phyloP scores from a whole-genome alignment of 306 rosid species.

The Prunus campanulata region DNA sequence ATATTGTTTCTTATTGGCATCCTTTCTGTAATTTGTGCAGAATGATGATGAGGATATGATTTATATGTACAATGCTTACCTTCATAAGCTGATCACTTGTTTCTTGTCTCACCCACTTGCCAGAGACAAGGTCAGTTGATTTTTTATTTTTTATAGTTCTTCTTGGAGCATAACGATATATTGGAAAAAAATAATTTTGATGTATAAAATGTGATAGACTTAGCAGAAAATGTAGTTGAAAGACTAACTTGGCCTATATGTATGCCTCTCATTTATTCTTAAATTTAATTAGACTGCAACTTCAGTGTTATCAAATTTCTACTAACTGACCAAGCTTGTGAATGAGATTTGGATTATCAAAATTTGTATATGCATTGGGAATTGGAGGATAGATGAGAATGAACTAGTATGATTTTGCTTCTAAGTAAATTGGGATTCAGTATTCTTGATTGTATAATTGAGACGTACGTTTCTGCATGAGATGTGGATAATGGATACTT shows the following conservation, averaged over 20 bases:
- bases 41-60: constrained; percentile 94
- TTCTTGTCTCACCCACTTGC: constrained; percentile 88
- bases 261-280: background rate
- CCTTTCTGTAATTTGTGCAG: constrained; percentile 41
- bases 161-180: background rate
- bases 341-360: background rate
- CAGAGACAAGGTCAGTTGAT: constrained; percentile 81
- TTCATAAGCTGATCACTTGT: constrained; percentile 84
- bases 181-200: background rate
- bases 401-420: background rate
- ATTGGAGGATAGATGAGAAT: background rate
- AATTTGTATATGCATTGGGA: background rate
- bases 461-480: background rate
- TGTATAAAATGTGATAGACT: background rate
- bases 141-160: background rate
- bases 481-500: background rate
- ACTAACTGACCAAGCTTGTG: constrained; percentile 5
- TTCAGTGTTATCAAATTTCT: background rate
- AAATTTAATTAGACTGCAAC: background rate
- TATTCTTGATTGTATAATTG: background rate
- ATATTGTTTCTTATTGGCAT: constrained; percentile 18
- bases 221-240: background rate
- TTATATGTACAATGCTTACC: constrained; percentile 91
- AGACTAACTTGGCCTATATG: background rate
- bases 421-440: background rate